Base-by-base conservation (phyloP, 441 rosid genomes). In the Syzygium syzygioides region DNA sequence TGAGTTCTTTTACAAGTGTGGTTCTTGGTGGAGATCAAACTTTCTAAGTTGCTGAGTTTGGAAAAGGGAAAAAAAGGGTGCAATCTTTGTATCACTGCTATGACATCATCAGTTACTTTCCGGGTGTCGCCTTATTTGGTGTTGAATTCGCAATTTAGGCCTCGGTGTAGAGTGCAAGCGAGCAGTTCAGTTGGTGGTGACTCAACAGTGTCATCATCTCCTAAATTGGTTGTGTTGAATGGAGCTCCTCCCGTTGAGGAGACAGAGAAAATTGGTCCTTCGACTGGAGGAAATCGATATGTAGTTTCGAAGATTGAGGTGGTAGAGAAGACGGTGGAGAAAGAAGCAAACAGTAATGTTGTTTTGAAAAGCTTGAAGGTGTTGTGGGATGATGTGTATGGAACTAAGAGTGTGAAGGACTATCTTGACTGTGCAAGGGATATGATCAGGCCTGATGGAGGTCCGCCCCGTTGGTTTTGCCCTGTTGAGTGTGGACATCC, bases 351-450 rank as follows among this genome's bases (percentile, higher is more conserved):
- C 86, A 92, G 91, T 90, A 91, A 91, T 14, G 93, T 26, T 62
- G 92, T 60, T 90, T 86, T 92, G 8, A 88, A 91, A 68, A 91
- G 92, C 60, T 89, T 98, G 93, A 94, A 94, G 88, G 86, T 93
- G 86, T 89, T 96, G 87, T 98, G 99, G 99, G 99, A 98, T 89
- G 99, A 98, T 95, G 98, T 98, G 62, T 98, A 94, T 87, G 98
- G 98, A 62, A 91, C 93, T 23, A 92, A 87, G 87, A 95, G 93
- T 28, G 94, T 94, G 10, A 95, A 93, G 89, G 98, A 97, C 93
- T 98, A 95, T 91, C 92, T 96, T 87, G 92, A 92, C 23, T 94
- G 32, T 45, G 91, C 98, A 41, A 93, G 85, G 91, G 96, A 94
- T 91, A 93, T 96, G 41, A 91, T 95, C 88, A 94, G 87, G 89